A percentile compares a stretch with the other conserved stretches of the same genome.
Evolutionary conservation across 768 basidiomycete genomes (phyloP).

Genomic region (Botryobasidium botryosum): DNA sequence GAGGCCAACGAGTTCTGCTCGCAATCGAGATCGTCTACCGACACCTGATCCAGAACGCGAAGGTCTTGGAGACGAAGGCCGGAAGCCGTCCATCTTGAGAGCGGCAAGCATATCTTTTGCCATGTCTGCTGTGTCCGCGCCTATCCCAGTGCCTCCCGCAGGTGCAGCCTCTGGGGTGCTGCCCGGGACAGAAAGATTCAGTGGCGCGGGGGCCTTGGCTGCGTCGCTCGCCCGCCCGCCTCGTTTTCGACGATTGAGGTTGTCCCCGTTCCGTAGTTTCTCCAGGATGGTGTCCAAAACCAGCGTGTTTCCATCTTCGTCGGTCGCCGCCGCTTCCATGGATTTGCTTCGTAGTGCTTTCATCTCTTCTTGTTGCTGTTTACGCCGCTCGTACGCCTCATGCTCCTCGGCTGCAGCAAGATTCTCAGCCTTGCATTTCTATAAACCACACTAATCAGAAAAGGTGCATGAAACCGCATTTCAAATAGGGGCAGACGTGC

Average conservation of each 20-base stretch:
- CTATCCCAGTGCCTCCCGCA: constrained; percentile 35
- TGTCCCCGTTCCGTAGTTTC: constrained; percentile 54
- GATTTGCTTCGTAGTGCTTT: constrained; percentile 33
- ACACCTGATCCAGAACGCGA: too few relatives aligned
- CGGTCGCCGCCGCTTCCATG: constrained; percentile 15
- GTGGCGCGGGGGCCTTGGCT: constrained; percentile 3
- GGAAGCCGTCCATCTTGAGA: constrained; percentile 55
- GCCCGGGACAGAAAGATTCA: neutral
- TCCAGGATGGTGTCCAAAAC: constrained; percentile 57
- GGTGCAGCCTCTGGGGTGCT: constrained; percentile 12
- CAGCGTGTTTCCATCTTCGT: constrained; percentile 35
- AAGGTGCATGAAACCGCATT: neutral
- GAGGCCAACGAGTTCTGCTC: too few relatives aligned
- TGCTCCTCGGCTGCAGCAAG: constrained; percentile 55
- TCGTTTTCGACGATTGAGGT: constrained; percentile 19
- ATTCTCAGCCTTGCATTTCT: constrained; percentile 86
- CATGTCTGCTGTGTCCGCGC: constrained; percentile 35
- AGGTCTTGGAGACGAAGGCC: too few relatives aligned
- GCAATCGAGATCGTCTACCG: too few relatives aligned
- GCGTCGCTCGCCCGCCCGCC: constrained; percentile 5
- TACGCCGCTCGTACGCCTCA: constrained; percentile 47
- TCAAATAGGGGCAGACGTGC: constrained; percentile 24
- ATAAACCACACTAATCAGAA: constrained; percentile 1
- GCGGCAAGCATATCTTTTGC: constrained; percentile 64
- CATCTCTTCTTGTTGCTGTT: constrained; percentile 46